Evolutionary conservation across 345 rosid species (phyloP).

Genomic region (Stellera chamaejasme): DNA sequence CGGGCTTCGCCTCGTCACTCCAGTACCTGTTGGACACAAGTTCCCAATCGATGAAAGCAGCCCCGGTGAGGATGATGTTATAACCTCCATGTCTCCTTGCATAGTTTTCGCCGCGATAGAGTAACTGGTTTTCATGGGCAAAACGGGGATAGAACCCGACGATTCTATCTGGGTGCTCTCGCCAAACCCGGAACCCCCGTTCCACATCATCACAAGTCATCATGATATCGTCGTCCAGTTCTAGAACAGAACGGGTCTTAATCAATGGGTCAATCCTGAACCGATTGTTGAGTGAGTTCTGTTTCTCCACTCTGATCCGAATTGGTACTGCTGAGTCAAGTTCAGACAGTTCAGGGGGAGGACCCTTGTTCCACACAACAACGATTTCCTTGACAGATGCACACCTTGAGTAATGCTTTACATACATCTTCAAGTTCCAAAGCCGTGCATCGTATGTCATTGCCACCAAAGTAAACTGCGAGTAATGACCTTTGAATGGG

Average conservation of each 20-base stretch:
- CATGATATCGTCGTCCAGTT: conserved; percentile 93
- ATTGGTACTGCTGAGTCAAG: conserved; percentile 73
- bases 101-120: conserved; percentile 59
- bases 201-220: conserved; percentile 71
- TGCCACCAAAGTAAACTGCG: conserved; percentile 75
- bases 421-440: conserved; percentile 85
- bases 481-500: conserved; percentile 45
- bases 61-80: conserved; percentile 83
- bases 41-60: conserved; percentile 58
- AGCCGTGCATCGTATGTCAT: conserved; percentile 96
- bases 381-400: conserved; percentile 78
- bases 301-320: conserved; percentile 58
- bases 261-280: conserved; percentile 57
- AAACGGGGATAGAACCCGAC: conserved; percentile 84
- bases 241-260: conserved; percentile 64
- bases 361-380: conserved; percentile 89
- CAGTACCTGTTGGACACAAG: conserved; percentile 56
- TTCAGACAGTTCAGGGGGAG: conserved; percentile 44
- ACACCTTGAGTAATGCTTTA: conserved; percentile 79
- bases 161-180: conserved; percentile 63
- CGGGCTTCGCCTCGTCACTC: conserved; percentile 42
- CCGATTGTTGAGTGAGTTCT: conserved; percentile 73
- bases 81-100: conserved; percentile 65
- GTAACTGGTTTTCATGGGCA: conserved; percentile 37
- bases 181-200: conserved; percentile 76